A percentile compares a stretch with the other conserved stretches of the same genome.
Conservation (phyloP, 805 yeast genomes). For the Isabelozyma rhagii region DNA sequence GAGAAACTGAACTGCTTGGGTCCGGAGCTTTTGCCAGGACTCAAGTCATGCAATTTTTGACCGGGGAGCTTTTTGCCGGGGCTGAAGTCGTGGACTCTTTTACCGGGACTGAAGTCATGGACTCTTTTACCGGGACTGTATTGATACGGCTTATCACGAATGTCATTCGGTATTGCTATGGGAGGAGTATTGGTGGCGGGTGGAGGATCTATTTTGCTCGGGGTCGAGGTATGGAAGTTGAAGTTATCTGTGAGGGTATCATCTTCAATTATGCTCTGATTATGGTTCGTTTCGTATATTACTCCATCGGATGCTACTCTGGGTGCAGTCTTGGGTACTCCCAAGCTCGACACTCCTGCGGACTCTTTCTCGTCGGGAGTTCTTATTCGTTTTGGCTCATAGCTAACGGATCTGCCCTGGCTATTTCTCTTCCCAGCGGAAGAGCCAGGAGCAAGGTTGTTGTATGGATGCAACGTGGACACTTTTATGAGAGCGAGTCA, state of each 20-base stretch:
- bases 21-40: not conserved
- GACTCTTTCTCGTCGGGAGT: constrained; percentile 2
- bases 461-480: constrained; percentile 3
- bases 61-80: not conserved
- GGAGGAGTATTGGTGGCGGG: not conserved
- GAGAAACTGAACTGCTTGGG: constrained; percentile 18
- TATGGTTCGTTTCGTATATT: constrained; percentile 7
- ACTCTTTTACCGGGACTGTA: not conserved
- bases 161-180: not conserved
- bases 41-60: not conserved
- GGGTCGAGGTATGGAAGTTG: constrained; percentile 4
- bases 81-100: not conserved
- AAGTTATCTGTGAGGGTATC: constrained; percentile 4
- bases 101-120: not conserved
- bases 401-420: constrained; percentile 15
- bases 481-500: not conserved
- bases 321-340: constrained; percentile 5
- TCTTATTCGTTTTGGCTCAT: constrained; percentile 17
- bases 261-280: not conserved
- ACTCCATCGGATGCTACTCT: constrained; percentile 20
- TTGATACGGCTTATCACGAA: not conserved
- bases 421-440: not conserved
- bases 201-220: not conserved
- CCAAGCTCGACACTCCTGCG: not conserved
- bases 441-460: constrained; percentile 1